Conservation (phyloP, 805 yeast genomes). For the Wickerhamomyces sydowiorum region DNA sequence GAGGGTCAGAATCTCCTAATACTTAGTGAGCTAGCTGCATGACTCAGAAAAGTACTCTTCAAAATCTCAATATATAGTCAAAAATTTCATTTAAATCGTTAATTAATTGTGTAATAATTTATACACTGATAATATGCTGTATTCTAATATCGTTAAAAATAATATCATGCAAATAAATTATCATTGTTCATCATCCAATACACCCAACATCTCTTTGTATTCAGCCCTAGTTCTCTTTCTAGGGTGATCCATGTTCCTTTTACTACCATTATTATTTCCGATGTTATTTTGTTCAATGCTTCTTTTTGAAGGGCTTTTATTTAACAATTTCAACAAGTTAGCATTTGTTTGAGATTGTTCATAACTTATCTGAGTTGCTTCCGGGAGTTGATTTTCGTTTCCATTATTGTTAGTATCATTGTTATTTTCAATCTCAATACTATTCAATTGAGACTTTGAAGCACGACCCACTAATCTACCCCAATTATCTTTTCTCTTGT, state of each 20-base stretch:
- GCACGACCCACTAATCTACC: slow-evolving; percentile 44
- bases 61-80: too few relatives aligned
- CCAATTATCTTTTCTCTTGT: slow-evolving; percentile 33
- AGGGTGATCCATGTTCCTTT: not conserved
- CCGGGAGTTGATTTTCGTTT: not conserved
- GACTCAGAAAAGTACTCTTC: too few relatives aligned
- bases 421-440: not conserved
- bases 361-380: slow-evolving; percentile 16
- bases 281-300: not conserved
- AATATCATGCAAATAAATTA: not conserved
- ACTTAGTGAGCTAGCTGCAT: too few relatives aligned
- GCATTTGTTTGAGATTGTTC: slow-evolving; percentile 8
- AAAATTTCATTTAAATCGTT: too few relatives aligned
- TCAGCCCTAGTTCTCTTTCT: slow-evolving; percentile 17
- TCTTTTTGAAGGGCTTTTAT: not conserved
- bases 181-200: slow-evolving; percentile 21
- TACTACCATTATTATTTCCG: not conserved
- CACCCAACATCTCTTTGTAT: slow-evolving; percentile 11
- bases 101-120: too few relatives aligned
- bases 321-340: slow-evolving; percentile 9
- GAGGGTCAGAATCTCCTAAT: too few relatives aligned
- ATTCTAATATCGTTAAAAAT: not conserved
- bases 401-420: not conserved
- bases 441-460: slow-evolving; percentile 27
- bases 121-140: not conserved